These are phyloP conservation scores for Butyriboletus loyo DNA, from an alignment of 768 basidiomycete genomes.

Conservation along the genomic window DNA sequence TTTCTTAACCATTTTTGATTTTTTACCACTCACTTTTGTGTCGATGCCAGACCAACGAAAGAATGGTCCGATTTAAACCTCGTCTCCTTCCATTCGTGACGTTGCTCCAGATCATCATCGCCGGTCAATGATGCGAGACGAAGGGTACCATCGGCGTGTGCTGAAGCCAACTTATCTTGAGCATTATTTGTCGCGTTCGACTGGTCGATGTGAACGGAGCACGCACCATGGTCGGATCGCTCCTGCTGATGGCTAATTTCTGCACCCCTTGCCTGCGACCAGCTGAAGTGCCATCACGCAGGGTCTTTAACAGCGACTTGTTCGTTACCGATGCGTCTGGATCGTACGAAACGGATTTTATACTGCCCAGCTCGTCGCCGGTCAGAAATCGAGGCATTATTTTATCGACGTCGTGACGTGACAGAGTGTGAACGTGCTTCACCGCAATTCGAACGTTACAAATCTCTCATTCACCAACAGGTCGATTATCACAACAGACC, in stretches of 20 bases:
- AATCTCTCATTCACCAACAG: background rate
- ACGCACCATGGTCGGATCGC: slow-evolving; percentile 40
- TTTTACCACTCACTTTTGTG: slow-evolving; percentile 43
- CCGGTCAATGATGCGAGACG: slow-evolving; percentile 42
- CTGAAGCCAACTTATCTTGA: slow-evolving; percentile 64
- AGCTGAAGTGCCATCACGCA: slow-evolving; percentile 32
- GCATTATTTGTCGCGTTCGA: slow-evolving; percentile 22
- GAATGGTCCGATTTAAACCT: slow-evolving; percentile 48
- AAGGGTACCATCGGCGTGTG: slow-evolving; percentile 57
- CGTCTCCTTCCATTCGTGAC: slow-evolving; percentile 61
- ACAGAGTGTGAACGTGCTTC: slow-evolving; percentile 14
- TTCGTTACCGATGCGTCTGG: slow-evolving; percentile 29
- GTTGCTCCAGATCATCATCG: slow-evolving; percentile 39
- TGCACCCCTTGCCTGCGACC: slow-evolving; percentile 39
- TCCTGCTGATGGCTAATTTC: slow-evolving; percentile 33
- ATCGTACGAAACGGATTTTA: slow-evolving; percentile 57
- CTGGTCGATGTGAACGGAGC: background rate
- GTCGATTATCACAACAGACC: slow-evolving; percentile 4
- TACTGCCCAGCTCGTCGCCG: slow-evolving; percentile 76
- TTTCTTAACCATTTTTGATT: background rate
- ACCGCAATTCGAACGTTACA: too few relatives aligned
- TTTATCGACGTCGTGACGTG: slow-evolving; percentile 24
- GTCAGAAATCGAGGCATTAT: slow-evolving; percentile 66
- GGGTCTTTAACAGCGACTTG: slow-evolving; percentile 34
- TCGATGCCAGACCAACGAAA: slow-evolving; percentile 61